Evolutionary conservation across 768 basidiomycete genomes (phyloP), one percentile per base, ranked within the genome.

Genomic region (Trametes gibbosa): DNA sequence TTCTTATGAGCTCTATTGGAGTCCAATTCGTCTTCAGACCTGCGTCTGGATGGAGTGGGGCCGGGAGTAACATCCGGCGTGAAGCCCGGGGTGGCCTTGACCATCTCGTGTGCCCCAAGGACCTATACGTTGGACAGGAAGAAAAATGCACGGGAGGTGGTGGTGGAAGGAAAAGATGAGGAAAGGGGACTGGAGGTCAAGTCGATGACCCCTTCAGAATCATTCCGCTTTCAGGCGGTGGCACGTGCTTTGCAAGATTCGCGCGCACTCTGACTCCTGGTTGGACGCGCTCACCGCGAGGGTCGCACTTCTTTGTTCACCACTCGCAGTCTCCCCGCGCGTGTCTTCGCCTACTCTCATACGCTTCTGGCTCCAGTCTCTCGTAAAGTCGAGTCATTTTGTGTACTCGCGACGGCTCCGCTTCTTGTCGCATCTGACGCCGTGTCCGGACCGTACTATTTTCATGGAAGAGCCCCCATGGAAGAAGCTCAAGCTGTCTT

Each of bases 401-500:
- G 19, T n/a, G 7, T 12, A 43, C 7, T 23, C n/a, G 32, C 16
- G 4, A 16, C 42, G 23, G 29, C 1, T 35, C 24, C 42, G 29
- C 25, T 34, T n/a, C 13, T n/a, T 10, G 29, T 34, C 17, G 17
- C 29, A n/a, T 3, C 3, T 34, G 9, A 8, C 48, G 19, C 34
- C 29, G 19, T 17, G 16, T 17, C 12, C 35, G 46, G 54, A 34
- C 42, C 42, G 52, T 16, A 7, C 54, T 3, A 41, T 14, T n/a
- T 35, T 42, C 54, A 58, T 61, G 64, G 63, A 69, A 12, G 67
- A 68, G 35, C 77, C 77, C 12, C 68, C 76, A 9, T 87, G 84
- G 82, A 85, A 81, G 67, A 79, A 79, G 62, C 75, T 86, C 37
- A 85, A 74, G 59, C 74, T 92, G 10, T 86, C 89, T 1, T 78